Evolutionary conservation across 2,329 filamentous ascomycete genomes (phyloP).

Genomic region (Rutstroemia sp.): DNA sequence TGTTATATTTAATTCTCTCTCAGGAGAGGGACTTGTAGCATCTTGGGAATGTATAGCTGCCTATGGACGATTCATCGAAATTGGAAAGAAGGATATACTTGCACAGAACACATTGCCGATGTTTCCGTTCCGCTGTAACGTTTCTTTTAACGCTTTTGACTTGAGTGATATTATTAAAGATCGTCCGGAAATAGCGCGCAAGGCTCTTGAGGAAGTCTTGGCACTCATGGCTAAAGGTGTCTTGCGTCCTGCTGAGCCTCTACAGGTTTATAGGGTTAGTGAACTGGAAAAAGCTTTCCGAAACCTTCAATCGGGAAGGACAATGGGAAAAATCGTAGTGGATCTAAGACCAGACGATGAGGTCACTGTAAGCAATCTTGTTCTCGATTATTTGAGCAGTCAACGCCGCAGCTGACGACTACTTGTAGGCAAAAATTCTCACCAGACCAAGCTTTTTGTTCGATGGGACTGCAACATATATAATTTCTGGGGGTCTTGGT

Average conservation of each 20-base stretch:
- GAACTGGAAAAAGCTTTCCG: constrained; percentile 14
- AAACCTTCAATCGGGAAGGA: constrained; percentile 13
- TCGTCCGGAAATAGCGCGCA: not conserved
- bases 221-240: not conserved
- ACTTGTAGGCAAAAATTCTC: not conserved
- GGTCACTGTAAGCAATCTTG: constrained; percentile 18
- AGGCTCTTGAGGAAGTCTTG: not conserved
- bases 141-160: not conserved
- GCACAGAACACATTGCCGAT: not conserved
- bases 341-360: not conserved
- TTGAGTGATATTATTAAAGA: not conserved
- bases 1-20: constrained; percentile 23
- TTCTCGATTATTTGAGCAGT: not conserved
- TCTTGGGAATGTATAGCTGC: constrained; percentile 36
- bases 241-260: not conserved
- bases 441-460: constrained; percentile 9
- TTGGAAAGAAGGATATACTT: constrained; percentile 15
- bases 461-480: constrained; percentile 17
- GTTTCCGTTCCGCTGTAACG: not conserved
- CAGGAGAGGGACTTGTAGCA: constrained; percentile 29
- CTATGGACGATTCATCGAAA: constrained; percentile 31
- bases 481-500: constrained; percentile 27
- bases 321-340: constrained; percentile 15
- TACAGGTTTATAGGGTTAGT: constrained; percentile 5
- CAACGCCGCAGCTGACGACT: not conserved